Base-by-base conservation (phyloP, 1,284 basidiomycete genomes). In the Ceratorhiza oryzae-sativae region DNA sequence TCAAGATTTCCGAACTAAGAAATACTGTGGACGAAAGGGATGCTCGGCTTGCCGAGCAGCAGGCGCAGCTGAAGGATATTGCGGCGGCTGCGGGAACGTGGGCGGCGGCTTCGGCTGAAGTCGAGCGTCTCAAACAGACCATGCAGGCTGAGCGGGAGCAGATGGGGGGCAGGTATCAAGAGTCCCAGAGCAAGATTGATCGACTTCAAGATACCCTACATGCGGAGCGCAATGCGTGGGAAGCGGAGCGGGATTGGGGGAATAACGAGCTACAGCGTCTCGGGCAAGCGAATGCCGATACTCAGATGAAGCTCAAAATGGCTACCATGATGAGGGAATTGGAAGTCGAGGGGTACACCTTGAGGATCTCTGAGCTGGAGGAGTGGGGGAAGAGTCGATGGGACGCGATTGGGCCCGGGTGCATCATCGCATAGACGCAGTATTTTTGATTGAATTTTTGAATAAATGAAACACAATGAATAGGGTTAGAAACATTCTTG, bases 381-480 rank as follows among this genome's bases (percentile, higher is more conserved):
- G 45, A 49, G 34, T 63, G 61, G 61, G 42, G 32, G 1, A 1
- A 36, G 13, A 42, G 46, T 48, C 25, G 61, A 1, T 63, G 61
- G 61, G 61, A 63, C 48, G 45, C 46, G 1, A 32, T 63, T 1
- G 61, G 46, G 1, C 5, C 9, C 0, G 61, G 45, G 13, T 63
- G 61, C 48, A 23, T 63, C 27, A 63, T 63, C 13, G 46, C 39
- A 9, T 61, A 61, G 59, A 25, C 9, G 23, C 12, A 56, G 48
- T 20, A 25, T 12, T n/a, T 10, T 55, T 20, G 12, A 55, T 27
- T 34, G 30, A 55, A 34, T 27, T 20, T 25, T 34, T 27, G 23
- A 39, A 39, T 39, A 39, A 39, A 39, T 13, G 6, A 13, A 39
- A 39, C n/a, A 39, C 36, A 27, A 58, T 30, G 13, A 13, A 30